Evolutionary conservation across 2,329 filamentous ascomycete genomes (phyloP).

Genomic region (Camillea tinctor): DNA sequence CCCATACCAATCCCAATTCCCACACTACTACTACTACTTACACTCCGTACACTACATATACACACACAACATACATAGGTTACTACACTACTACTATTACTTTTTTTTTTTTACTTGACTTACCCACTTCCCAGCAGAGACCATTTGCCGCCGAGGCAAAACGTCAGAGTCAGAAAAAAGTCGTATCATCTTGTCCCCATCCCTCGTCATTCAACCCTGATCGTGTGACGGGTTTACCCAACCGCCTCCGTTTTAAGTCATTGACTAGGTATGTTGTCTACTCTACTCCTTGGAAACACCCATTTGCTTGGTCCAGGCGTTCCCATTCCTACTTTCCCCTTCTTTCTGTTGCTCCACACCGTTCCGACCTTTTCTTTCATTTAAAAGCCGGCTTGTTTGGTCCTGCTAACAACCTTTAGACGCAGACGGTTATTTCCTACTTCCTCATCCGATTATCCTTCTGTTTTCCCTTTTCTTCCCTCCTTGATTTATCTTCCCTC

Average conservation of each 20-base stretch:
- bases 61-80: too few relatives aligned
- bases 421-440: constrained; percentile 12
- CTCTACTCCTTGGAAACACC: background rate
- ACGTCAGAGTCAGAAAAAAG: background rate
- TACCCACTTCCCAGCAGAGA: background rate
- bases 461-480: background rate
- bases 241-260: constrained; percentile 12
- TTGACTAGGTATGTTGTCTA: constrained; percentile 1
- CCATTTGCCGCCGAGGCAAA: background rate
- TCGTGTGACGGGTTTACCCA: constrained; percentile 8
- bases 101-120: too few relatives aligned
- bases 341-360: constrained; percentile 11
- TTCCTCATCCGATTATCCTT: constrained; percentile 4
- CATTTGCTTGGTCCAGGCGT: constrained; percentile 18
- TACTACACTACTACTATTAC: too few relatives aligned
- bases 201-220: constrained; percentile 5
- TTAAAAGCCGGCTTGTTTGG: constrained; percentile 14
- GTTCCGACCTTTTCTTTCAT: constrained; percentile 12
- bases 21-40: too few relatives aligned
- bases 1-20: background rate
- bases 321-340: background rate
- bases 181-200: background rate
- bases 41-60: too few relatives aligned
- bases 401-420: constrained; percentile 1
- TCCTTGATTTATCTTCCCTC: constrained; percentile 1